Percentiles rank a stretch among this genome's conserved stretches.
These are phyloP conservation scores for Astrephomene gubernaculifera DNA, from an alignment of 139 green algal genomes.

Conservation along the genomic window DNA sequence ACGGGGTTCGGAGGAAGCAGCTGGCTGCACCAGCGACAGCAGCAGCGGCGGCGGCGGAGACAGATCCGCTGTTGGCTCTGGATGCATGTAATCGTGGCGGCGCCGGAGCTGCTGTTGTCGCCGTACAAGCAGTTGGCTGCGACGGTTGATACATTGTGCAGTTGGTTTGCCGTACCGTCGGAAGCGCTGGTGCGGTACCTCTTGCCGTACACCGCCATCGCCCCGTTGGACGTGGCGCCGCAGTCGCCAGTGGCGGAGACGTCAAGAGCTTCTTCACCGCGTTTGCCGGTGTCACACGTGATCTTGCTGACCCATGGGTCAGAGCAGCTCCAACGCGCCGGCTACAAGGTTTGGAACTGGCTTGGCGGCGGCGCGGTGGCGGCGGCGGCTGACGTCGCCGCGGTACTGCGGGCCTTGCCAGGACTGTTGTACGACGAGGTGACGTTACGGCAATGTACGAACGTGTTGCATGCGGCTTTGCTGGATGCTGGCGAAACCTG, in stretches of 20 bases:
- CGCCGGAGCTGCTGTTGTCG: constrained; percentile 21
- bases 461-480: neutral
- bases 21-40: too few relatives aligned
- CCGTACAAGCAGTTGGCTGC: neutral
- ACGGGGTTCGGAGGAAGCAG: too few relatives aligned
- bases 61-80: constrained; percentile 16
- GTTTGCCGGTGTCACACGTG: too few relatives aligned
- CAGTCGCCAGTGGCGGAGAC: neutral
- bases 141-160: neutral
- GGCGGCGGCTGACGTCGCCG: constrained; percentile 14
- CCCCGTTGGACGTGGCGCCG: neutral
- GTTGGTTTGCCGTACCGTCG: constrained; percentile 9
- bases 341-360: constrained; percentile 10
- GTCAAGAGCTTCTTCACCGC: too few relatives aligned
- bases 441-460: neutral
- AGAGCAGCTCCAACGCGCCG: neutral
- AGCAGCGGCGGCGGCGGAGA: neutral
- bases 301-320: neutral
- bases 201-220: too few relatives aligned
- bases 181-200: neutral
- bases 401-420: constrained; percentile 12
- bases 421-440: neutral
- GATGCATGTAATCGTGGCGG: neutral
- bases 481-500: too few relatives aligned
- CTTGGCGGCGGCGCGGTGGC: constrained; percentile 2